Conservation (phyloP, 1,284 basidiomycete genomes). For the Sporisorium exsertum region DNA sequence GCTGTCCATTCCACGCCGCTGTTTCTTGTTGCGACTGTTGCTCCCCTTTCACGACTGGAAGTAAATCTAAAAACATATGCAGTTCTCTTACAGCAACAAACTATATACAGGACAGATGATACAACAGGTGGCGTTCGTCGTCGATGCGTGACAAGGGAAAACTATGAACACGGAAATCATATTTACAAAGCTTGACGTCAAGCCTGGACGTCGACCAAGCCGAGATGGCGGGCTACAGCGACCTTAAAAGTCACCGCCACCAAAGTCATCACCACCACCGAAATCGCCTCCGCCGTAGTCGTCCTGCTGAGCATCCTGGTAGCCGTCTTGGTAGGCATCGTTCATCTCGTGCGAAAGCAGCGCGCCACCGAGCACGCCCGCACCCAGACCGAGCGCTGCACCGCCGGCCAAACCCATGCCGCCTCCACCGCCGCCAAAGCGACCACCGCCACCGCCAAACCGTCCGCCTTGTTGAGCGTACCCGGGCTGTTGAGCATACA, state of each 20-base stretch:
- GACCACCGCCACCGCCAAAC: conserved; percentile 20
- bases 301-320: conserved; percentile 56
- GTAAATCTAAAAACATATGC: too few relatives aligned
- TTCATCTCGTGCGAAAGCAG: conserved; percentile 55
- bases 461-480: conserved; percentile 32
- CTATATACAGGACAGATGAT: too few relatives aligned
- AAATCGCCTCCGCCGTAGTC: conserved; percentile 46
- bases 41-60: too few relatives aligned
- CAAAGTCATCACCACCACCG: conserved; percentile 47
- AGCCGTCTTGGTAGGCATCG: conserved; percentile 63
- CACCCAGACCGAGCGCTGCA: conserved; percentile 55
- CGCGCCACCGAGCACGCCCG: conserved; percentile 61
- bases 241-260: conserved; percentile 38
- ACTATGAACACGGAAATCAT: background rate
- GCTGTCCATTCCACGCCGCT: too few relatives aligned
- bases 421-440: conserved; percentile 40
- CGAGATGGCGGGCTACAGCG: background rate
- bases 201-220: background rate
- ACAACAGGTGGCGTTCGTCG: too few relatives aligned
- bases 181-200: background rate
- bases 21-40: too few relatives aligned
- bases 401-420: conserved; percentile 58
- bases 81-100: too few relatives aligned
- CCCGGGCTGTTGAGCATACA: conserved; percentile 49
- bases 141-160: background rate